These are phyloP conservation scores for Phyllosticta citribraziliensis DNA, from an alignment of 2,329 filamentous ascomycete genomes.

Conservation along the genomic window DNA sequence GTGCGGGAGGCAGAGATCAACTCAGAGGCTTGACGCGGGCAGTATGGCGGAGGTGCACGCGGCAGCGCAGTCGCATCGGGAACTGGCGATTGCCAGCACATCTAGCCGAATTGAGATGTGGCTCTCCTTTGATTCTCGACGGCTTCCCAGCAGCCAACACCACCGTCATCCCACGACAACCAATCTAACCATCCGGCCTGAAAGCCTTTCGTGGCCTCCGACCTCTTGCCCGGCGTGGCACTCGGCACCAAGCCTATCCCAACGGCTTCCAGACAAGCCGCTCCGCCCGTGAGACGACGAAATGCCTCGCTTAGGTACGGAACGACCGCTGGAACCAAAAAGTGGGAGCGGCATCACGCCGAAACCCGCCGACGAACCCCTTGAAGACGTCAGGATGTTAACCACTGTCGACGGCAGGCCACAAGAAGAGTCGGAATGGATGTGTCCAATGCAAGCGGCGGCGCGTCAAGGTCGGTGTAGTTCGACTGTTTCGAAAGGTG, in stretches of 20 bases:
- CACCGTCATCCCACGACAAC: neutral
- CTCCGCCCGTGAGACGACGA: neutral
- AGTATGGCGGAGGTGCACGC: neutral
- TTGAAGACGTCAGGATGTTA: neutral
- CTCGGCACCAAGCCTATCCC: neutral
- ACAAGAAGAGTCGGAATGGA: constrained; percentile 12
- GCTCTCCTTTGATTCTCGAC: neutral
- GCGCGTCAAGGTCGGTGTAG: constrained; percentile 11
- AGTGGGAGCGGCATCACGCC: constrained; percentile 1
- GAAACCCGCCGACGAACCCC: neutral
- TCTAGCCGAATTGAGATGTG: neutral
- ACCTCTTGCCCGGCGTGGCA: neutral
- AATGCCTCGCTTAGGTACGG: constrained; percentile 12
- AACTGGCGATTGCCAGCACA: neutral
- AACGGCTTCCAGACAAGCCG: neutral
- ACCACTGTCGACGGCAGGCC: constrained; percentile 8
- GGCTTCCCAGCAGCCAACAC: neutral
- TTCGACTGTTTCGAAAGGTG: neutral
- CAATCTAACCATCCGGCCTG: neutral
- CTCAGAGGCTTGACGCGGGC: neutral
- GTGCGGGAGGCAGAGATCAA: neutral
- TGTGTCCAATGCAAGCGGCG: constrained; percentile 12
- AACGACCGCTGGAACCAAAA: neutral
- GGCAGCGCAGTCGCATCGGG: neutral
- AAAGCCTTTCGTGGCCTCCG: neutral